Evolutionary conservation across 306 rosid species (phyloP), one percentile per base, ranked within the genome.

Genomic region (Trichosanthes truncata): DNA sequence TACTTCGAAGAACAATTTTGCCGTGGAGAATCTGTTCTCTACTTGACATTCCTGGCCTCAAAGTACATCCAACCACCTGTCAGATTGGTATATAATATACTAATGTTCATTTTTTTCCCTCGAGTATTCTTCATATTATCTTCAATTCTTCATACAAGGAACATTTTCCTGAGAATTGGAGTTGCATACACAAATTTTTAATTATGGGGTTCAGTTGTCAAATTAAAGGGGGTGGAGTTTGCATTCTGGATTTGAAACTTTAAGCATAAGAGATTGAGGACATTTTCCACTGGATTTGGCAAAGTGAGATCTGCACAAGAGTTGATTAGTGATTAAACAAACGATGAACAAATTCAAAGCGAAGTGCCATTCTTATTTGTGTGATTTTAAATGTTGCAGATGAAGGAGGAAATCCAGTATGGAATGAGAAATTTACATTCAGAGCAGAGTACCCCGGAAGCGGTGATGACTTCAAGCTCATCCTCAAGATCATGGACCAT

Each of bases 341-440:
- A 20, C 11, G 23, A 6, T 15, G 13, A 65, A 7, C 10, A 36
- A 17, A 33, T 65, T 65, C 60, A 53, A 7, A n/a, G 25, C 48
- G 3, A 65, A 65, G 73, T 65, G 10, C 0, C 25, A 11, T 12
- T 69, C 59, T 31, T 38, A 9, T 69, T 72, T 23, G 38, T 79
- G 0, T 23, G n/a, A 36, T 23, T 38, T 52, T 0, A 2, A 76
- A 83, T 86, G 92, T 68, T 76, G 88, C 85, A 93, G 97, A 82
- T 80, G 86, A 86, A 18, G 95, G 97, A 1, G 76, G 85, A 11
- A 76, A 52, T 76, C 97, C 97, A 5, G 89, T 75, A 36, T 95
- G 98, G 98, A 89, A 95, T 35, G 97, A 95, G 89, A 95, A 81
- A 76, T 80, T 91, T 48, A 83, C 82, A 13, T 92, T 92, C 86